These are phyloP conservation scores for Agaricus blazei DNA, from an alignment of 768 basidiomycete species.

Conservation along the genomic window DNA sequence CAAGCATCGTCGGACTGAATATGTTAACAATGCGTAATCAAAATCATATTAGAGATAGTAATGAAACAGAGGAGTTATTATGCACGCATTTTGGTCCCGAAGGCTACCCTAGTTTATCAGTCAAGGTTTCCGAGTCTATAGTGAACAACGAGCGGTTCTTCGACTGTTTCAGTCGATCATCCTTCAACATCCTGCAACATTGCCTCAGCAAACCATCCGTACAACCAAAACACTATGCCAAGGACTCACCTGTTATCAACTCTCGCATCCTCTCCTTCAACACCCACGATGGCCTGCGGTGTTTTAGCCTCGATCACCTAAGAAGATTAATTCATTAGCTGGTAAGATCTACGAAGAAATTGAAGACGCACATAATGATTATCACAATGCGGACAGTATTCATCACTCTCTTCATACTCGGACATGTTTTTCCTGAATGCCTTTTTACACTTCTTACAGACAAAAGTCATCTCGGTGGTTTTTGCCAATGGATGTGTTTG, in stretches of 20 bases:
- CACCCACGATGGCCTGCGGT: slow-evolving; percentile 76
- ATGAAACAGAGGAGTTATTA: background rate
- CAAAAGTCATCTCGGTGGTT: slow-evolving; percentile 62
- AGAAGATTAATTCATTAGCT: background rate
- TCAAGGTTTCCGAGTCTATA: slow-evolving; percentile 34
- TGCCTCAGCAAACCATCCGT: background rate
- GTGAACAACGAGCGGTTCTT: slow-evolving; percentile 45
- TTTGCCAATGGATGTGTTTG: slow-evolving; percentile 69
- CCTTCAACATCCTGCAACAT: slow-evolving; percentile 76
- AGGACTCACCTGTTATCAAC: slow-evolving; percentile 73
- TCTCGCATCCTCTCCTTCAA: slow-evolving; percentile 90
- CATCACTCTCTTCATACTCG: slow-evolving; percentile 91
- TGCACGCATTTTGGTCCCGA: background rate
- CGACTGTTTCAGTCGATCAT: slow-evolving; percentile 66
- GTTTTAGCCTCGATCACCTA: slow-evolving; percentile 93
- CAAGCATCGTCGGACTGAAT: too few relatives aligned
- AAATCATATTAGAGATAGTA: too few relatives aligned
- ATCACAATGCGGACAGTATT: slow-evolving; percentile 97
- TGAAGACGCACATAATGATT: slow-evolving; percentile 88
- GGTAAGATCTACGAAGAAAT: background rate
- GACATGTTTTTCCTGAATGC: slow-evolving; percentile 96
- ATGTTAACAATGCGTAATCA: too few relatives aligned
- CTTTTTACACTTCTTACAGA: slow-evolving; percentile 65
- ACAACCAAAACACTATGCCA: background rate
- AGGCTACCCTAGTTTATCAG: slow-evolving; percentile 42